Evolutionary conservation across 345 rosid genomes (phyloP), one percentile per base, ranked within the genome.

Genomic region (Raphanus sativus): DNA sequence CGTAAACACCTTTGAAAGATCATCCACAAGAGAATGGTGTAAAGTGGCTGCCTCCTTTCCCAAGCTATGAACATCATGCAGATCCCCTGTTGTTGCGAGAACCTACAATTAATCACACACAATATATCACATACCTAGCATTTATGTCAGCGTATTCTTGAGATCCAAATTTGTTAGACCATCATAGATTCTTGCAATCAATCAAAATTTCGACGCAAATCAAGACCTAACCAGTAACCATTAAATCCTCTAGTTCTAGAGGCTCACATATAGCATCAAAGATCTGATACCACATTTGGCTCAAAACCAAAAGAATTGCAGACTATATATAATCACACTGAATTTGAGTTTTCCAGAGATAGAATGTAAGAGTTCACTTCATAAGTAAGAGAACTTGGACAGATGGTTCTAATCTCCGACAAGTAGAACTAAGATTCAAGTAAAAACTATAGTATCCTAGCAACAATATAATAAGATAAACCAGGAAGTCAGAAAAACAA

Each of bases 41-140:
- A 86, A 75, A 34, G 87, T 83, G 76, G 86, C 86, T 86, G 96
- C 97, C 80, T 93, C 97, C 88, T 87, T 91, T 75, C 97, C 98
- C 79, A 89, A 76, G 65, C 85, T 86, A 84, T 91, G 86, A 77
- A 93, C 93, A 68, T 89, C 98, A 73, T 88, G 96, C 81, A 93
- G 86, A 83, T 89, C 97, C 82, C 87, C 97, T 28, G 98, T 91
- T 75, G 90, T 88, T 62, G 96, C 92, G 80, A 91, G 85, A 79
- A 93, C 94, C 97, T 93, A 81, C 75, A 81, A 45, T 75, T 73
- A 75, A 81, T 74, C 29, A 59, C 71, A 77, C 50, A 73, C 60
- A 4, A 55, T 75, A 42, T 75, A 42, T 79, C 48, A 74, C 69
- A 69, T 62, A 64, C 26, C 62, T 15, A 72, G 38, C 65, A 75